Conservation (phyloP, 805 yeast genomes). For the Wickerhamiella vanderwaltii region DNA sequence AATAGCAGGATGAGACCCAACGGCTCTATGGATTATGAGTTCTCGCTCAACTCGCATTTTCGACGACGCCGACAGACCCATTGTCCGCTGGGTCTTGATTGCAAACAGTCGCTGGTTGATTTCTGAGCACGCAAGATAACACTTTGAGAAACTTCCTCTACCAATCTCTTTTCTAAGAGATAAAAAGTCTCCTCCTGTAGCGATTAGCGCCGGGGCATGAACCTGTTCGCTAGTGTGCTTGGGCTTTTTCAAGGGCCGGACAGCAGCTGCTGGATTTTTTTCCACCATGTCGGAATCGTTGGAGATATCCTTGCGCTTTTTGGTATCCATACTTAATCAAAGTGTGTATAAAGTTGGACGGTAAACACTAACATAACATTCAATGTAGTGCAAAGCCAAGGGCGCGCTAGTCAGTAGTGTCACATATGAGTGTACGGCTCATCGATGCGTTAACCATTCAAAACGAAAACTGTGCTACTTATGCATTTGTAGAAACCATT, state of each 20-base stretch:
- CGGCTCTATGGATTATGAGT: not conserved
- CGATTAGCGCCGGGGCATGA: not conserved
- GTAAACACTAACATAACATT: not conserved
- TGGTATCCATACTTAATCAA: conserved; percentile 4
- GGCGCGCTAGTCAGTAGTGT: no score
- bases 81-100: conserved; percentile 2
- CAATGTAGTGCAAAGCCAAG: no score
- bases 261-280: not conserved
- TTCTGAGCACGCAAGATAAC: conserved; percentile 1
- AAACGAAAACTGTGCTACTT: no score
- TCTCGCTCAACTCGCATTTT: not conserved
- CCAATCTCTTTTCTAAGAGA: not conserved
- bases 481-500: no score
- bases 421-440: no score
- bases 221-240: conserved; percentile 4
- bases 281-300: not conserved
- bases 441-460: no score
- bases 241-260: not conserved
- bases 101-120: not conserved
- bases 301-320: conserved; percentile 1
- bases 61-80: not conserved
- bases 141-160: conserved; percentile 4
- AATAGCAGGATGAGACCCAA: not conserved
- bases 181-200: not conserved
- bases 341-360: conserved; percentile 5